Percentiles rank a stretch among this genome's conserved stretches.
Evolutionary conservation across 1,139 yeast genomes (phyloP).

Genomic region (Yamadazyma trypodendri): DNA sequence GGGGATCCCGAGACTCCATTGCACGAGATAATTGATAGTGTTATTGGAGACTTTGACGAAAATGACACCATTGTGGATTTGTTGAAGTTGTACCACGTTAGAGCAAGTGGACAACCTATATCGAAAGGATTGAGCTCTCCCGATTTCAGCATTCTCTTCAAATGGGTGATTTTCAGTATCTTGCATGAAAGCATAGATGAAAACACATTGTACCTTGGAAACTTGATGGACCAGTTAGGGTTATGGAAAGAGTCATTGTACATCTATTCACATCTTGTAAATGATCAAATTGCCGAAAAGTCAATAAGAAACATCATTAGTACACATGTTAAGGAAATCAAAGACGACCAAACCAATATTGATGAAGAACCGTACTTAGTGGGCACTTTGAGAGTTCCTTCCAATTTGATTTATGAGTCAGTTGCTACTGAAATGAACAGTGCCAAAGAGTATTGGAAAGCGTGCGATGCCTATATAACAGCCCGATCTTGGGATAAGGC

Average conservation of each 20-base stretch:
- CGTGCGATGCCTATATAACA: constrained; percentile 59
- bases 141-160: constrained; percentile 30
- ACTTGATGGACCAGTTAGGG: constrained; percentile 48
- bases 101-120: background rate
- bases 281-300: constrained; percentile 40
- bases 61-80: constrained; percentile 21
- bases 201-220: constrained; percentile 51
- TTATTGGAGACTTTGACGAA: constrained; percentile 29
- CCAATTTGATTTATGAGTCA: constrained; percentile 47
- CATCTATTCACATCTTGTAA: constrained; percentile 52
- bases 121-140: constrained; percentile 11
- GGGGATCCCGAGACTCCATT: constrained; percentile 31
- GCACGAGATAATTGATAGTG: background rate
- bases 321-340: constrained; percentile 43
- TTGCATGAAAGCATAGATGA: constrained; percentile 32
- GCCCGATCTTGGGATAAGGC: constrained; percentile 67
- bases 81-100: constrained; percentile 19
- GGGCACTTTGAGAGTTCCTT: constrained; percentile 44
- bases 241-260: constrained; percentile 61
- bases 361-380: constrained; percentile 35
- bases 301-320: constrained; percentile 47
- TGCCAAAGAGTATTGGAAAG: constrained; percentile 50
- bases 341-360: constrained; percentile 19
- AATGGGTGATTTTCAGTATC: constrained; percentile 58
- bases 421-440: constrained; percentile 45